phyloP scores from a whole-genome alignment of 2,329 filamentous ascomycete species.

The Aspergillus floridensis region DNA sequence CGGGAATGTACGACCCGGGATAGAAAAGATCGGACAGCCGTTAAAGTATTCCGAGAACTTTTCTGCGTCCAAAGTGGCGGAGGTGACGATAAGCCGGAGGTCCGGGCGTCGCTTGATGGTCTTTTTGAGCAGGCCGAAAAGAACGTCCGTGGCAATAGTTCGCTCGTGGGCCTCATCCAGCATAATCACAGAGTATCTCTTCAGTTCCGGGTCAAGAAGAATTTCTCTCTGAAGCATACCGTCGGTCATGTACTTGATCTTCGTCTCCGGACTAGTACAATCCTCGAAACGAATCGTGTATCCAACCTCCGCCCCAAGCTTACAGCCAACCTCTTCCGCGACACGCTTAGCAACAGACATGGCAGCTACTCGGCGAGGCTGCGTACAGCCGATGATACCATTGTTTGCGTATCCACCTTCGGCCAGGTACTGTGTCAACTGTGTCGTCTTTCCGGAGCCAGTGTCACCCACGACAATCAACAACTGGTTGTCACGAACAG shows the following conservation, averaged over 20 bases:
- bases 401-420: constrained; percentile 85
- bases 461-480: constrained; percentile 97
- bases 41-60: constrained; percentile 98
- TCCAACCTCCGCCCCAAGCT: constrained; percentile 86
- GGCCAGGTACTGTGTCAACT: constrained; percentile 90
- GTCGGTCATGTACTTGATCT: constrained; percentile 99
- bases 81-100: constrained; percentile 93
- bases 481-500: constrained; percentile 82
- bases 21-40: constrained; percentile 92
- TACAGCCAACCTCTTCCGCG: constrained; percentile 88
- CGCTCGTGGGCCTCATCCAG: constrained; percentile 97
- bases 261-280: constrained; percentile 79
- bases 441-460: constrained; percentile 94
- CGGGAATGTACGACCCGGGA: constrained; percentile 90
- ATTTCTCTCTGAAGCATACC: constrained; percentile 97
- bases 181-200: constrained; percentile 93
- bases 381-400: constrained; percentile 92
- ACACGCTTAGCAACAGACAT: constrained; percentile 98
- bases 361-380: constrained; percentile 92
- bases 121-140: constrained; percentile 93
- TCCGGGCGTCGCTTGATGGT: constrained; percentile 81
- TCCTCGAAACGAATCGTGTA: constrained; percentile 99
- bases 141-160: constrained; percentile 90
- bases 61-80: constrained; percentile 91
- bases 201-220: constrained; percentile 83